A percentile compares a stretch with the other conserved stretches of the same genome.
Conservation (phyloP, 2,329 filamentous ascomycete genomes). For the Leptographium galeiforme region DNA sequence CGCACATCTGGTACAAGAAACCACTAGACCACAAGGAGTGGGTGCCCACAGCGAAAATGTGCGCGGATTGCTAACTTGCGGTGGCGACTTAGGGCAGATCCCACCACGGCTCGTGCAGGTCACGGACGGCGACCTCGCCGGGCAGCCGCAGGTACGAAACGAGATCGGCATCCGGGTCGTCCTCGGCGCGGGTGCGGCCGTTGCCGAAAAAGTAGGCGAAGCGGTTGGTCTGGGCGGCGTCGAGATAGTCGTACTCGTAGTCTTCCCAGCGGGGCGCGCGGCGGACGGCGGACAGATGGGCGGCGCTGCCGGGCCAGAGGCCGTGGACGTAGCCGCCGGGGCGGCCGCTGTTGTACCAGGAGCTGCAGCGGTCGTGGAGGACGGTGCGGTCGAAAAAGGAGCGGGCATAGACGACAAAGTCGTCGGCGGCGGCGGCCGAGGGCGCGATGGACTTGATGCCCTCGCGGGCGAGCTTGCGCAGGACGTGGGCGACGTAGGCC, state of each 20-base stretch:
- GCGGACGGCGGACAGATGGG: conserved; percentile 15
- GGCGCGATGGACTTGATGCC: conserved; percentile 24
- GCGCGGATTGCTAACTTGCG: too few species aligned
- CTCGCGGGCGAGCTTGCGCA: conserved; percentile 35
- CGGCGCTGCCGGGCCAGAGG: conserved; percentile 14
- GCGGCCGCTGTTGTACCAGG: conserved; percentile 20
- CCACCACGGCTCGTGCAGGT: conserved; percentile 58
- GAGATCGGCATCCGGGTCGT: conserved; percentile 24
- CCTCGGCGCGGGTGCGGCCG: conserved; percentile 28
- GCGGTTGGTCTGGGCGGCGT: conserved; percentile 33
- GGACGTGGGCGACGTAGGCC: conserved; percentile 31
- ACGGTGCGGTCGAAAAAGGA: conserved; percentile 19
- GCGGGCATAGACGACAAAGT: conserved; percentile 15
- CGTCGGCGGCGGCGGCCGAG: conserved; percentile 10
- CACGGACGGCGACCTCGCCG: conserved; percentile 42
- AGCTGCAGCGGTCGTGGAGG: conserved; percentile 17
- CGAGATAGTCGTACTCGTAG: conserved; percentile 17
- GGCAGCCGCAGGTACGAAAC: conserved; percentile 32
- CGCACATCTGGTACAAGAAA: too few species aligned
- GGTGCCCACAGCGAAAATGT: too few species aligned
- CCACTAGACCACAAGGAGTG: too few species aligned
- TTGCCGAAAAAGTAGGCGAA: conserved; percentile 32
- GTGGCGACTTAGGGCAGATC: conserved; percentile 18
- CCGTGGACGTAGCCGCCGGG: conserved; percentile 14
- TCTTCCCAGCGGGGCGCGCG: conserved; percentile 21